Percentiles rank a stretch among this genome's conserved stretches.
Evolutionary conservation across 75 land plant genomes (phyloP).

Genomic region (Cupressus sempervirens): DNA sequence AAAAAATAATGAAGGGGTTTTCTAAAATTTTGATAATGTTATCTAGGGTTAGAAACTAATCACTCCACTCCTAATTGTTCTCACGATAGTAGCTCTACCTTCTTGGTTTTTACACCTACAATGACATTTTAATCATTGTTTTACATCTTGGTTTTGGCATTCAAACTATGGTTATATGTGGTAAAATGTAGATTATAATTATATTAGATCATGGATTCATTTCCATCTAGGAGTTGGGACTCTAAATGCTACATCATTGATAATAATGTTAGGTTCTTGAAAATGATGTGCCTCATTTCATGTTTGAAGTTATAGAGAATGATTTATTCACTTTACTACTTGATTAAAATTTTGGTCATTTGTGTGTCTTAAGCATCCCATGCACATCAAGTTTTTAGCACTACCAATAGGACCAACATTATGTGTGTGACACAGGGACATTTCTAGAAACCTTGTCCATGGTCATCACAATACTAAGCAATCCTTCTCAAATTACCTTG

Average conservation of each 20-base stretch:
- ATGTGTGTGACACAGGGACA: too few species aligned
- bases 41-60: too few species aligned
- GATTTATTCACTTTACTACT: conserved; percentile 25
- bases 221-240: conserved; percentile 33
- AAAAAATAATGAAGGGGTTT: too few species aligned
- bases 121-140: too few species aligned
- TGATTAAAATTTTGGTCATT: too few species aligned
- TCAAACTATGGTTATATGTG: neutral
- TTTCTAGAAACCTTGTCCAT: too few species aligned
- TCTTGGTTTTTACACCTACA: neutral
- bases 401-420: too few species aligned
- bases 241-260: conserved; percentile 36
- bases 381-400: too few species aligned
- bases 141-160: neutral
- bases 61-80: neutral
- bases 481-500: too few species aligned
- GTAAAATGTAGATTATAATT: conserved; percentile 32
- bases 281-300: conserved; percentile 39
- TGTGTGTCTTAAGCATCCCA: too few species aligned
- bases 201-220: conserved; percentile 48
- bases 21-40: too few species aligned
- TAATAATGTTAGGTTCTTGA: conserved; percentile 39
- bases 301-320: conserved; percentile 39
- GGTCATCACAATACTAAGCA: too few species aligned
- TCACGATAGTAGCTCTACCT: neutral